Base-by-base conservation (phyloP, 2,329 filamentous ascomycete species). In the Phialocephala subalpina region DNA sequence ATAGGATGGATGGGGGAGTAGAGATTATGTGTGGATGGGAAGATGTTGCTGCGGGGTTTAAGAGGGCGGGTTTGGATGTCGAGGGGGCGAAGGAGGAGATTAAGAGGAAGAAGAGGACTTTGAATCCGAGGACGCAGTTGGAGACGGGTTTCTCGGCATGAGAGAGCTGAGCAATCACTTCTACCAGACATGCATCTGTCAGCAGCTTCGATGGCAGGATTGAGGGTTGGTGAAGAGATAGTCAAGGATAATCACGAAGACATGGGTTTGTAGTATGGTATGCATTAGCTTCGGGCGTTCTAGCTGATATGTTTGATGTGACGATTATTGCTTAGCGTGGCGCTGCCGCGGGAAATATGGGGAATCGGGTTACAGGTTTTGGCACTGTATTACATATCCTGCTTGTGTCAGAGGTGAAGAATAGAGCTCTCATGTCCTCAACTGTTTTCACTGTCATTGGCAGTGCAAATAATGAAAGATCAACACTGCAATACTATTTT, bases 21-120 rank as follows among this genome's bases (percentile, higher is more conserved):
- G 64, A 70, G 58, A 61, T 73, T n/a, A 42, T 70, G 40, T 74
- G 72, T 53, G 58, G 49, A 12, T 74, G 72, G 72, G 55, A 62
- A 18, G 71, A 72, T 42, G 55, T 74, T 9, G 38, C 55, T 45
- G 60, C 66, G 14, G 72, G 64, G 0, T 27, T 73, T 14, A 61
- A 63, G 45, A 55, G 42, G 25, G 64, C 61, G 7, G 63, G 64
- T 4, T 47, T 73, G 22, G 27, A 64, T 12, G 11, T 35, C 11
- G 6, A 22, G 14, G 66, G 40, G 9, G 29, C 14, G 36, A 60
- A 40, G 29, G 47, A 42, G 42, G 55, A 18, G 18, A 47, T 33
- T 36, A 64, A 58, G 65, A 62, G 57, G 36, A 56, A 42, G 29
- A 64, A 62, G 49, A 62, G 58, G 35, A 62, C 52, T 16, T 55